These are phyloP conservation scores for Penicillium pancosmium DNA, from an alignment of 495 filamentous ascomycete genomes.

Conservation along the genomic window DNA sequence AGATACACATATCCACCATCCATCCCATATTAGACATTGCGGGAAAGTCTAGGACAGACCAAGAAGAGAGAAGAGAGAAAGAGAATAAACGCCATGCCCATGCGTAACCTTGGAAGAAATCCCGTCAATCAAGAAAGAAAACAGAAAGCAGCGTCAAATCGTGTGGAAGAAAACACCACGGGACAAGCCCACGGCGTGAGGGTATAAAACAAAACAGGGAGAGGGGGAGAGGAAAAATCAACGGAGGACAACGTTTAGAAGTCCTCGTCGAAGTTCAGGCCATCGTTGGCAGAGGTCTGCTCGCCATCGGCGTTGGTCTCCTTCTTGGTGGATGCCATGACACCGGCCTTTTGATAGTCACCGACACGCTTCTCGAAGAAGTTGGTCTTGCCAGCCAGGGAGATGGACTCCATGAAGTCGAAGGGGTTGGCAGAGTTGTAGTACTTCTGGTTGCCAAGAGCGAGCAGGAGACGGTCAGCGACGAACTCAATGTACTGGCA, in stretches of 20 bases:
- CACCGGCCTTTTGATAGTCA: slow-evolving; percentile 99
- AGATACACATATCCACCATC: slow-evolving; percentile 35
- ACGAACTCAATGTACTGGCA: slow-evolving; percentile 99
- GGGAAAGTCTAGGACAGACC: slow-evolving; percentile 21
- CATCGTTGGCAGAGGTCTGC: slow-evolving; percentile 61
- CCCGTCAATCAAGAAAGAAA: slow-evolving; percentile 38
- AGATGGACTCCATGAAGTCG: slow-evolving; percentile 99
- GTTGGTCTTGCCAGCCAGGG: slow-evolving; percentile 97
- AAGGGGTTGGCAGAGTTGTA: slow-evolving; percentile 95
- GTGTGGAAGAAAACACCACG: slow-evolving; percentile 21
- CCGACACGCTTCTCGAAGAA: slow-evolving; percentile 99
- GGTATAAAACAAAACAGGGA: slow-evolving; percentile 34
- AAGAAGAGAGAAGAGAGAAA: slow-evolving; percentile 20
- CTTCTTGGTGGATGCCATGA: slow-evolving; percentile 95
- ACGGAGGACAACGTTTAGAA: slow-evolving; percentile 63
- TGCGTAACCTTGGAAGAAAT: slow-evolving; percentile 39
- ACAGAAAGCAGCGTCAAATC: slow-evolving; percentile 29
- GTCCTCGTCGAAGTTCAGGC: slow-evolving; percentile 95
- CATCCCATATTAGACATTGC: slow-evolving; percentile 28
- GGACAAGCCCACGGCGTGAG: slow-evolving; percentile 16
- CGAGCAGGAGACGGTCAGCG: slow-evolving; percentile 88
- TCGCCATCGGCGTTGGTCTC: slow-evolving; percentile 57
- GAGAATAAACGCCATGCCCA: slow-evolving; percentile 43
- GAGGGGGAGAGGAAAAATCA: slow-evolving; percentile 28
- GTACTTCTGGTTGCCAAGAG: slow-evolving; percentile 90